phyloP scores from a whole-genome alignment of 768 basidiomycete genomes.

The Dioszegia crocea region DNA sequence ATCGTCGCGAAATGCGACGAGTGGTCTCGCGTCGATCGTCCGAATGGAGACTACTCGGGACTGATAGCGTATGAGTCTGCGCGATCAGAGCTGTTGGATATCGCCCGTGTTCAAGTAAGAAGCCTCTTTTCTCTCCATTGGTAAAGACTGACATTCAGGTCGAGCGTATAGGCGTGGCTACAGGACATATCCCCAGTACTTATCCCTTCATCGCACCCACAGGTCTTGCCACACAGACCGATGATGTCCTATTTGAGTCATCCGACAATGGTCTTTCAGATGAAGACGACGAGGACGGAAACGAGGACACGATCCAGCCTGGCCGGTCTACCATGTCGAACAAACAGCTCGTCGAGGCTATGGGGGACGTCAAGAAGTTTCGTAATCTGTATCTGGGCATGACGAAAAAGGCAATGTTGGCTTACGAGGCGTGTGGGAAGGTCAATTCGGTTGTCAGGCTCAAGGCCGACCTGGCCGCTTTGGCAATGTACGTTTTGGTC shows the following conservation, averaged over 20 bases:
- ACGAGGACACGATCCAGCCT: background rate
- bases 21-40: slow-evolving; percentile 55
- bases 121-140: slow-evolving; percentile 1
- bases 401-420: slow-evolving; percentile 77
- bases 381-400: slow-evolving; percentile 70
- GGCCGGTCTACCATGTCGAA: slow-evolving; percentile 56
- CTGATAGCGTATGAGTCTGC: slow-evolving; percentile 63
- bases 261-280: slow-evolving; percentile 28
- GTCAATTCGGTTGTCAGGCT: slow-evolving; percentile 79
- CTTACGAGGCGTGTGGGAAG: slow-evolving; percentile 76
- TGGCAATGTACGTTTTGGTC: slow-evolving; percentile 68
- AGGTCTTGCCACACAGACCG: slow-evolving; percentile 27
- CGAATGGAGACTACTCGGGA: slow-evolving; percentile 51
- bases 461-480: slow-evolving; percentile 77
- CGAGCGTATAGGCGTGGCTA: slow-evolving; percentile 72
- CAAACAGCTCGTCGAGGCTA: slow-evolving; percentile 59
- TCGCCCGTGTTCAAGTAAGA: slow-evolving; percentile 78
- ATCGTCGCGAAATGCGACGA: slow-evolving; percentile 72
- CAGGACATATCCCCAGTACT: slow-evolving; percentile 64
- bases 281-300: slow-evolving; percentile 7
- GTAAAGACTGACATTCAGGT: slow-evolving; percentile 56
- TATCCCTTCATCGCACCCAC: slow-evolving; percentile 65
- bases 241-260: slow-evolving; percentile 39
- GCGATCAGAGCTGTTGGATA: slow-evolving; percentile 81
- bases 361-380: slow-evolving; percentile 61